Percentiles rank a stretch among this genome's conserved stretches.
Evolutionary conservation across 2,329 filamentous ascomycete species (phyloP).

Genomic region (Arthrobotrys musiformis): DNA sequence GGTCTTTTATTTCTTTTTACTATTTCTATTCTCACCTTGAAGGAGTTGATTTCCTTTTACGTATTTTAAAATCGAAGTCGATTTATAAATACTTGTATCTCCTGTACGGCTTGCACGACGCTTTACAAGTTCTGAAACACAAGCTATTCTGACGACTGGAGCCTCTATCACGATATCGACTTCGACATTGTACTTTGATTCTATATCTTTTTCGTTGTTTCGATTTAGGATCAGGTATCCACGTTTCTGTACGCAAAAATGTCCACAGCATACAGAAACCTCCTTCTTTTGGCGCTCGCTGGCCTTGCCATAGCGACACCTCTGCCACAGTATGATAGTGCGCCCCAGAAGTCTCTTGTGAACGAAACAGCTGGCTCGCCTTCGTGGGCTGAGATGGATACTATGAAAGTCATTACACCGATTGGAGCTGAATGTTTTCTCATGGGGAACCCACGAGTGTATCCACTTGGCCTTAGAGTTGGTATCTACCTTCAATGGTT

Average conservation of each 20-base stretch:
- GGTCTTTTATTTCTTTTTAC: constrained; percentile 30
- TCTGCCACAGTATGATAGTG: constrained; percentile 50
- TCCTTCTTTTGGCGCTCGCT: constrained; percentile 37
- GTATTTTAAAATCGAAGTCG: constrained; percentile 26
- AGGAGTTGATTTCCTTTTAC: constrained; percentile 56
- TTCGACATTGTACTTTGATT: constrained; percentile 14
- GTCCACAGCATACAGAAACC: constrained; percentile 46
- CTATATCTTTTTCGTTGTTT: constrained; percentile 2
- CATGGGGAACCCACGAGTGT: constrained; percentile 43
- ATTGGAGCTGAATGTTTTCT: constrained; percentile 49
- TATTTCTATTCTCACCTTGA: constrained; percentile 37
- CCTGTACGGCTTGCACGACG: background rate
- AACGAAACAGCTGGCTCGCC: constrained; percentile 47
- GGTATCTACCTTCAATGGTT: constrained; percentile 55
- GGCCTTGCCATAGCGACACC: constrained; percentile 31
- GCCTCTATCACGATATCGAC: constrained; percentile 6
- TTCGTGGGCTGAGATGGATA: constrained; percentile 38
- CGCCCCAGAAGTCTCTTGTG: constrained; percentile 10
- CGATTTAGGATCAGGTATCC: constrained; percentile 43
- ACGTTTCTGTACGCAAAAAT: constrained; percentile 27
- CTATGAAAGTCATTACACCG: constrained; percentile 47
- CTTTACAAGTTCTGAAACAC: background rate
- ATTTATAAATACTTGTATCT: too few relatives aligned
- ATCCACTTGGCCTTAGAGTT: constrained; percentile 47
- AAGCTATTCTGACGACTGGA: background rate